These are phyloP conservation scores for Suillus occidentalis DNA, from an alignment of 768 basidiomycete species.

Conservation along the genomic window DNA sequence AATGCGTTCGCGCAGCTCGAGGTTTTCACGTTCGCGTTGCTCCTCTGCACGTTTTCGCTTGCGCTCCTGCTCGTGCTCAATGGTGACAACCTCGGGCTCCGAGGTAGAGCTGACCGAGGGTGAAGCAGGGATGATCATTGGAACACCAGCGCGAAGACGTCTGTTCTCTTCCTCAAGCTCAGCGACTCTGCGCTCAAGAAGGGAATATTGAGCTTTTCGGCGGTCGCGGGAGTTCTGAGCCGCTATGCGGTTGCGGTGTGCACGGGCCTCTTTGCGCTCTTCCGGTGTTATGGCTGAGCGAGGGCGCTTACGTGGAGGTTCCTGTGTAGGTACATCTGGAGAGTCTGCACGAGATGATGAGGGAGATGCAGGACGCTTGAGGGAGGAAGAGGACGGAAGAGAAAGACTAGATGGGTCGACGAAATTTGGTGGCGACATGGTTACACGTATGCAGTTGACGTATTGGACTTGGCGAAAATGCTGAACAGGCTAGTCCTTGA, in stretches of 20 bases:
- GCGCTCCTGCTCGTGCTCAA: conserved; percentile 30
- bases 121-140: conserved; percentile 26
- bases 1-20: conserved; percentile 73
- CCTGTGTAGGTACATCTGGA: conserved; percentile 21
- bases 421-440: conserved; percentile 28
- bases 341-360: conserved; percentile 18
- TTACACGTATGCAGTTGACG: conserved; percentile 6
- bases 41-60: conserved; percentile 38
- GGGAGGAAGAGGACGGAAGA: conserved; percentile 36
- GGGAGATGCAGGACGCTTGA: conserved; percentile 31
- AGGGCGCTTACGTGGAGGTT: conserved; percentile 72
- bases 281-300: conserved; percentile 65
- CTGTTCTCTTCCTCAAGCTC: conserved; percentile 87
- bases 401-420: conserved; percentile 42
- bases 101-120: conserved; percentile 15
- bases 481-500: neutral
- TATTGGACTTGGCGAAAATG: neutral
- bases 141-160: conserved; percentile 58
- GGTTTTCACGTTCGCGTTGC: conserved; percentile 62
- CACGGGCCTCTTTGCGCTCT: conserved; percentile 84
- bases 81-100: conserved; percentile 24
- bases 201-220: conserved; percentile 78
- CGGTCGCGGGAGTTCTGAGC: conserved; percentile 92
- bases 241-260: conserved; percentile 90
- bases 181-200: conserved; percentile 63